Evolutionary conservation across 2,329 filamentous ascomycete species (phyloP), one percentile per base, ranked within the genome.

Genomic region (Fusarium siculi): DNA sequence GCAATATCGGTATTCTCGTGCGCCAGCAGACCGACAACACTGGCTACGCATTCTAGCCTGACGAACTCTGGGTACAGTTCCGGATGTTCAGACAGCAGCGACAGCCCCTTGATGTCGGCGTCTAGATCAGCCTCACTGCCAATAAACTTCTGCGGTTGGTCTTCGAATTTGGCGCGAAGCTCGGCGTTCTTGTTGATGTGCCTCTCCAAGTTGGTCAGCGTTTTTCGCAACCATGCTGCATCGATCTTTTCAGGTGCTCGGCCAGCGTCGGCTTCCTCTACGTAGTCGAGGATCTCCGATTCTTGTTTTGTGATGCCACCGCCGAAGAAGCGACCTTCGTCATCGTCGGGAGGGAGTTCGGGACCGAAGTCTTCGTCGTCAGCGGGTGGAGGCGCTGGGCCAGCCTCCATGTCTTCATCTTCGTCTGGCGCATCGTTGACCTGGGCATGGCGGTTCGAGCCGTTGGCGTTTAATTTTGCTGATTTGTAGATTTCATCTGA

Each of bases 1-100:
- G 96, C 95, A 73, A 99, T 97, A 79, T 99, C 96, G 1, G 95
- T 96, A 80, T 99, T 99, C 77, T 99, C 96, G 80, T 99, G 96
- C 21, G 96, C 92, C 54, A 99, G 85, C 58, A 99, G 83, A 4
- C 92, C 90, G 4, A 97, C 94, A 56, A 99, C 82, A 61, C 92
- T 95, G 9, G 84, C 89, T 2, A 91, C 90, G 66, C 91, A 93
- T 25, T 93, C 93, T 57, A 95, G 85, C 74, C 90, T 91, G 37
- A 92, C 91, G 78, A 97, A 95, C 69, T 97, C 93, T 18, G 85
- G 85, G 81, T 96, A 98, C 25, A 97, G 87, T 68, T 93, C 92
- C 7, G 95, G 88, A 79, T 98, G 93, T 77, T 99, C 95, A 9
- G 93, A 91, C 4, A 99, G 85, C 73, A 98, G 93, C 47, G 94